A percentile compares a stretch with the other conserved stretches of the same genome.
phyloP scores from a whole-genome alignment of 2,329 filamentous ascomycete genomes.

The Penicillium sp. region DNA sequence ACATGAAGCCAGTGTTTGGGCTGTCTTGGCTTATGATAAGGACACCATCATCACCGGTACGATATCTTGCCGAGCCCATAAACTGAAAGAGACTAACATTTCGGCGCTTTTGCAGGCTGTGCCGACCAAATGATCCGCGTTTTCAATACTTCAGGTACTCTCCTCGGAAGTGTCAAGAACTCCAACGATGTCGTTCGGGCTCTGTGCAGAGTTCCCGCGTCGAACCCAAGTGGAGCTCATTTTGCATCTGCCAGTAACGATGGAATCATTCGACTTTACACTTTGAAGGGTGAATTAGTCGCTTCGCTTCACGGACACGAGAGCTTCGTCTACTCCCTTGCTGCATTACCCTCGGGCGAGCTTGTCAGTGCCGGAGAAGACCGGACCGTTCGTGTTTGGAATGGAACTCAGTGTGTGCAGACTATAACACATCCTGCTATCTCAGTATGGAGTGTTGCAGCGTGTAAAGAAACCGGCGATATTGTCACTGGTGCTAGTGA shows the following conservation, averaged over 20 bases:
- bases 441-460: constrained; percentile 92
- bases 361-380: constrained; percentile 92
- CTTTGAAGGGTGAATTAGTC: constrained; percentile 72
- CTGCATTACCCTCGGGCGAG: constrained; percentile 76
- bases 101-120: constrained; percentile 55
- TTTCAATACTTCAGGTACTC: constrained; percentile 66
- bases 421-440: constrained; percentile 97
- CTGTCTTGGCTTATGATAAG: constrained; percentile 79
- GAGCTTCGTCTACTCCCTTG: constrained; percentile 88
- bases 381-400: constrained; percentile 89
- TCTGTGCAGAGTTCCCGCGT: constrained; percentile 74
- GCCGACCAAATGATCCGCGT: constrained; percentile 88
- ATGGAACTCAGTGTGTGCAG: constrained; percentile 77
- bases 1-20: constrained; percentile 84
- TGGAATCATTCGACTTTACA: constrained; percentile 84
- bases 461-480: constrained; percentile 77
- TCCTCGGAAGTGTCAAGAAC: constrained; percentile 65
- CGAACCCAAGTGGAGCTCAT: constrained; percentile 80
- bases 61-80: constrained; percentile 1
- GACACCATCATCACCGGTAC: constrained; percentile 74
- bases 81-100: neutral
- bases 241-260: constrained; percentile 96
- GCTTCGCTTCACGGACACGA: constrained; percentile 84
- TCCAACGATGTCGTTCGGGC: constrained; percentile 84
- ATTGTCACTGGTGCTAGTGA: constrained; percentile 95